Conservation (phyloP, 2,329 filamentous ascomycete genomes). For the Sarocladium oryzae region DNA sequence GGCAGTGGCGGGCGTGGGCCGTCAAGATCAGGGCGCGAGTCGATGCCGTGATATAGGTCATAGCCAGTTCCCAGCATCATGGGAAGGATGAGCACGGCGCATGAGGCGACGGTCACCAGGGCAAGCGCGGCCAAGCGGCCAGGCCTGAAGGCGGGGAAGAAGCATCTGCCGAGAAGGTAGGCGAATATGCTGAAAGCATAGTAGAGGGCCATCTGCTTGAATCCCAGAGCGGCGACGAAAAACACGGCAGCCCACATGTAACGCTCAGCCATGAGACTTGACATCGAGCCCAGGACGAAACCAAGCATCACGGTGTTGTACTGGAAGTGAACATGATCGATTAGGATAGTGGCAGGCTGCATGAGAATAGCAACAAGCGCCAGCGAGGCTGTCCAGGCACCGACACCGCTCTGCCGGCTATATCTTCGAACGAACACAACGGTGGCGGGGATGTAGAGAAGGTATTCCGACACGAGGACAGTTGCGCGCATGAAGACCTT, state of each 20-base stretch:
- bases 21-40: conserved; percentile 48
- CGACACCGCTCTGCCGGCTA: conserved; percentile 67
- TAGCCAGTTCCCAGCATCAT: conserved; percentile 66
- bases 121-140: conserved; percentile 69
- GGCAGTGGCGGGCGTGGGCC: conserved; percentile 57
- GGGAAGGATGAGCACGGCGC: conserved; percentile 69
- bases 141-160: conserved; percentile 66
- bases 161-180: conserved; percentile 79
- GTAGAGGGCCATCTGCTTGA: conserved; percentile 99
- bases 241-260: conserved; percentile 87
- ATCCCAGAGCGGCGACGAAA: conserved; percentile 88
- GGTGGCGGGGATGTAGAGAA: conserved; percentile 78
- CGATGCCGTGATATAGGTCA: conserved; percentile 58
- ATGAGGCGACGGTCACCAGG: conserved; percentile 64
- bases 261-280: conserved; percentile 78
- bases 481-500: conserved; percentile 97
- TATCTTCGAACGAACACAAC: conserved; percentile 82
- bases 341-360: conserved; percentile 83
- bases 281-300: conserved; percentile 77
- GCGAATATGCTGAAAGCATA: conserved; percentile 91
- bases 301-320: conserved; percentile 99
- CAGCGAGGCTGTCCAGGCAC: conserved; percentile 75
- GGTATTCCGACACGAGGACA: conserved; percentile 83
- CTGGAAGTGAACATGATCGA: conserved; percentile 95
- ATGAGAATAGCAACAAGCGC: conserved; percentile 85